These are phyloP conservation scores for Phyllosticta ampelicida DNA, from an alignment of 2,329 filamentous ascomycete genomes.

Conservation along the genomic window DNA sequence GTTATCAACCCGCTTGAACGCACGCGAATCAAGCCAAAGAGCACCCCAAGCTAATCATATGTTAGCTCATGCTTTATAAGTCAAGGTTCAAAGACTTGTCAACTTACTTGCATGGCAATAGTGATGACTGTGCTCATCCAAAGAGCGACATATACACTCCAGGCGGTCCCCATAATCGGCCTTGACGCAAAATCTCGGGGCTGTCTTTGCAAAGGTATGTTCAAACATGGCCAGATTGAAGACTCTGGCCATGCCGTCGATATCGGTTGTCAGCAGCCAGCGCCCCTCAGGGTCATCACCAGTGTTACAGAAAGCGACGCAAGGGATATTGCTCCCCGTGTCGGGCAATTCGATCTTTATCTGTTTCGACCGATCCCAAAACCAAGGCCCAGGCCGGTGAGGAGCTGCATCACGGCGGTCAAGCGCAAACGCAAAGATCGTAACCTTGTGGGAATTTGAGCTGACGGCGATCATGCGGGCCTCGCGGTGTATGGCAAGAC, in stretches of 20 bases:
- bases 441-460: slow-evolving; percentile 56
- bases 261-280: slow-evolving; percentile 49
- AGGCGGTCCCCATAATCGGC: neutral
- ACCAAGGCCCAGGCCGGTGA: neutral
- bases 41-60: slow-evolving; percentile 20
- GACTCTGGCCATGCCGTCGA: slow-evolving; percentile 38
- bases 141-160: neutral
- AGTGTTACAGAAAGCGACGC: slow-evolving; percentile 48
- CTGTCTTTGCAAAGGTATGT: neutral
- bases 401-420: slow-evolving; percentile 12
- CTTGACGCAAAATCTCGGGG: slow-evolving; percentile 1
- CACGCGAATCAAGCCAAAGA: slow-evolving; percentile 27
- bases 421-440: slow-evolving; percentile 50
- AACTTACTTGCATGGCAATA: slow-evolving; percentile 8
- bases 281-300: slow-evolving; percentile 43
- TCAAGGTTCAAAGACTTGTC: neutral
- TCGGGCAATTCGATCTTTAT: neutral
- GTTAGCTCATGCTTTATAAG: neutral
- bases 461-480: slow-evolving; percentile 81
- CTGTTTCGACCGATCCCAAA: neutral
- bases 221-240: slow-evolving; percentile 33
- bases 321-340: slow-evolving; percentile 43
- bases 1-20: slow-evolving; percentile 18
- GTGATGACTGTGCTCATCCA: neutral
- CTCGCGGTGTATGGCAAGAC: slow-evolving; percentile 66